A percentile compares a stretch with the other conserved stretches of the same genome.
Evolutionary conservation across 1,284 basidiomycete genomes (phyloP).

Genomic region (Ganoderma meredithae): DNA sequence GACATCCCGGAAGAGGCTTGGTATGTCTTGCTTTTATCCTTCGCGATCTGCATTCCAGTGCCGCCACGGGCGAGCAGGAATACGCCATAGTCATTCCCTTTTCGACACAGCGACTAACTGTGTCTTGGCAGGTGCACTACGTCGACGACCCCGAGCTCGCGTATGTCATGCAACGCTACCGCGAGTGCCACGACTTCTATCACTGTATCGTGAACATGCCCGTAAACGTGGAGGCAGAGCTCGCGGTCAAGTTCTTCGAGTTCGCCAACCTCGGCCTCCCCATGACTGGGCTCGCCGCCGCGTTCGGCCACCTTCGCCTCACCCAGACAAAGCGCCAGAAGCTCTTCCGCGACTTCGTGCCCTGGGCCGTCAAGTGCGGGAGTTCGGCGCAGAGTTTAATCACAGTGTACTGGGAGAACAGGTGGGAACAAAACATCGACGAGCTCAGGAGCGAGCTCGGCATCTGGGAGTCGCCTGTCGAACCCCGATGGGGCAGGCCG

Average conservation of each 20-base stretch:
- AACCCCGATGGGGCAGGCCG: conserved; percentile 68
- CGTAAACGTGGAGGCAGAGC: conserved; percentile 90
- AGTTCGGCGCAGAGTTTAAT: conserved; percentile 80
- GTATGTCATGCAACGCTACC: conserved; percentile 97
- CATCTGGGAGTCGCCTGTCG: conserved; percentile 76
- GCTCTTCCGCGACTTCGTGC: conserved; percentile 82
- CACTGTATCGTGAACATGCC: conserved; percentile 90
- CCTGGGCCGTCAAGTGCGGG: conserved; percentile 91
- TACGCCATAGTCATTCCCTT: background rate
- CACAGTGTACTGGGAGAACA: conserved; percentile 94
- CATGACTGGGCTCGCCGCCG: conserved; percentile 84
- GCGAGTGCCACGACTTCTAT: conserved; percentile 97
- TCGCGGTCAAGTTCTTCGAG: conserved; percentile 97
- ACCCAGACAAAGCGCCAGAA: conserved; percentile 60
- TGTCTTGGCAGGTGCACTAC: conserved; percentile 81
- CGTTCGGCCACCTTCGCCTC: conserved; percentile 77
- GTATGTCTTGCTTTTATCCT: background rate
- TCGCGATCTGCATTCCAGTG: background rate
- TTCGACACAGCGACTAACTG: background rate
- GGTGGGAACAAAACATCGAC: conserved; percentile 87
- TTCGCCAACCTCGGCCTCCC: conserved; percentile 93
- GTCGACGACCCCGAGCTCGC: conserved; percentile 93
- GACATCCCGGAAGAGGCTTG: background rate
- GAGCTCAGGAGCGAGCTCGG: conserved; percentile 86
- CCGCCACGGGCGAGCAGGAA: background rate